A percentile compares a stretch with the other conserved stretches of the same genome.
Evolutionary conservation across 2,329 filamentous ascomycete genomes (phyloP).

Genomic region (Triangularia verruculosa): DNA sequence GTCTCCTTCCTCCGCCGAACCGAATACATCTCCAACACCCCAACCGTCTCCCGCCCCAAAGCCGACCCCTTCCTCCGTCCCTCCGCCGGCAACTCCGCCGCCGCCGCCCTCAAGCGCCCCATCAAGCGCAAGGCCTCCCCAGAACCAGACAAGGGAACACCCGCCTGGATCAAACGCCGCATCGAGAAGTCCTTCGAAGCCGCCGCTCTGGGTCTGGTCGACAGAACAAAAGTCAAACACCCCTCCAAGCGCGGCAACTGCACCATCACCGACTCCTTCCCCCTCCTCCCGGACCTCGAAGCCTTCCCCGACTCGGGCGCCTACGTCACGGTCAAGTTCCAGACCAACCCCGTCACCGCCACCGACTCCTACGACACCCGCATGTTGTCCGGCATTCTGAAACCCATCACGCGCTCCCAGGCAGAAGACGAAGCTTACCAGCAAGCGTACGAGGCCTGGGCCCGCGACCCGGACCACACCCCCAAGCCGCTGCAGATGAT

Average conservation of each 20-base stretch:
- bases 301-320: conserved; percentile 68
- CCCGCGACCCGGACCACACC: conserved; percentile 54
- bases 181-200: conserved; percentile 61
- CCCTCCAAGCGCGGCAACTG: conserved; percentile 54
- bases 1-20: conserved; percentile 94
- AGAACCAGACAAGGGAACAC: conserved; percentile 58
- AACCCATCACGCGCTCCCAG: conserved; percentile 54
- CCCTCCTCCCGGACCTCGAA: conserved; percentile 63
- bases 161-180: conserved; percentile 65
- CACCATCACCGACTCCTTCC: conserved; percentile 57
- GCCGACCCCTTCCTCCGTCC: conserved; percentile 34
- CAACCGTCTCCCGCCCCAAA: conserved; percentile 51
- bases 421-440: conserved; percentile 53
- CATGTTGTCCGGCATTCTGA: conserved; percentile 59
- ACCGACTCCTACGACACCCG: conserved; percentile 56
- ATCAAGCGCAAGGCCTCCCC: conserved; percentile 51
- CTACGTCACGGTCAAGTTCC: conserved; percentile 68
- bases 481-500: conserved; percentile 56
- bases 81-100: conserved; percentile 29
- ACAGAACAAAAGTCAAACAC: conserved; percentile 53
- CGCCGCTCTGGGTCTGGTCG: conserved; percentile 53
- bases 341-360: conserved; percentile 59
- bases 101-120: conserved; percentile 36
- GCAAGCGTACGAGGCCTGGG: conserved; percentile 50
- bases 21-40: conserved; percentile 79